These are phyloP conservation scores for Chionographis japonica DNA, from an alignment of 106 monocot species.

Conservation along the genomic window DNA sequence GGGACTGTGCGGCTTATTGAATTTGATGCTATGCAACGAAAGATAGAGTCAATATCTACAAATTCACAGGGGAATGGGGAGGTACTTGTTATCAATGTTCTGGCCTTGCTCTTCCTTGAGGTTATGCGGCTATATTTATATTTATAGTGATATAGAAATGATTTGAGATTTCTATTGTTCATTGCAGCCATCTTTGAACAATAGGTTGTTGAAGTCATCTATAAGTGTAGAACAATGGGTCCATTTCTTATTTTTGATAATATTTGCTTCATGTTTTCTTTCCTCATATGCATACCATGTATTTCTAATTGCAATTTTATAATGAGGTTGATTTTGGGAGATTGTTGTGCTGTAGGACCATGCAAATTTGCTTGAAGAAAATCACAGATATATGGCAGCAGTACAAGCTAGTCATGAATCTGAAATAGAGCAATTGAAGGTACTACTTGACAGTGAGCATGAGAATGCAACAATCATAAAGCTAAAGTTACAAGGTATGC, in stretches of 20 bases:
- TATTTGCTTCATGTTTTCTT: too few relatives aligned
- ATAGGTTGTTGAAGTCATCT: too few relatives aligned
- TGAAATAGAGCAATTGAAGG: conserved; percentile 49
- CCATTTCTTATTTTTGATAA: too few relatives aligned
- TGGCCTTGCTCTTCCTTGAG: background rate
- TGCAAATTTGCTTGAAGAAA: conserved; percentile 34
- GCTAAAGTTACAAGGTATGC: conserved; percentile 47
- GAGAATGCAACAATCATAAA: conserved; percentile 30
- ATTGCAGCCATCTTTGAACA: too few relatives aligned
- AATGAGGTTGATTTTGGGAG: background rate
- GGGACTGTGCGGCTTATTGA: conserved; percentile 14
- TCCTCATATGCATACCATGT: too few relatives aligned
- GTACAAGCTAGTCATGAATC: conserved; percentile 32
- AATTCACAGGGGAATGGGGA: conserved; percentile 22
- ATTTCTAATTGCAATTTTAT: too few relatives aligned
- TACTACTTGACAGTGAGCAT: conserved; percentile 39
- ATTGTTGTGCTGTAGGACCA: conserved; percentile 28
- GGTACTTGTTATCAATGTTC: conserved; percentile 19
- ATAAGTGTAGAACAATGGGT: too few relatives aligned
- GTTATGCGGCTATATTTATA: background rate
- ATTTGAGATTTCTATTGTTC: too few relatives aligned
- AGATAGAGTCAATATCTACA: conserved; percentile 8
- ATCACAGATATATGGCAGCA: conserved; percentile 15
- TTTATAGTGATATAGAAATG: too few relatives aligned
- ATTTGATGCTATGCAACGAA: conserved; percentile 15